Conservation (phyloP, 352 stramenopile species). For the Phytopythium ostracodes region DNA sequence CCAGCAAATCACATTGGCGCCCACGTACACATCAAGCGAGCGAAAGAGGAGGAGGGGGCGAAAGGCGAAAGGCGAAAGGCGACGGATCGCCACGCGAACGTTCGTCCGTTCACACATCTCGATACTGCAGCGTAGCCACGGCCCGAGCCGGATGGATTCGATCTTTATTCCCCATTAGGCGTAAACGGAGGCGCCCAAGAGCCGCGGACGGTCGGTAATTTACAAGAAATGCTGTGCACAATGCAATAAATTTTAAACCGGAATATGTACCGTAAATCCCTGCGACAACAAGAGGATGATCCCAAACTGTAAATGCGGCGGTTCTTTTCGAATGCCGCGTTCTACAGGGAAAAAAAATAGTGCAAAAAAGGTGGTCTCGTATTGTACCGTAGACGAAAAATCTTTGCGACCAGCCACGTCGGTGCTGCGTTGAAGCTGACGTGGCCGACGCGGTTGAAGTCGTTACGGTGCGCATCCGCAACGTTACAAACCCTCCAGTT, state of each 20-base stretch:
- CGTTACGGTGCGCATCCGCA: background rate
- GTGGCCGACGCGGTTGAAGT: constrained; percentile 2
- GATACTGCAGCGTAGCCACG: background rate
- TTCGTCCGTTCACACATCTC: constrained; percentile 1
- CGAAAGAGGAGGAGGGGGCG: constrained; percentile 1
- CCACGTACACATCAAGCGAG: background rate
- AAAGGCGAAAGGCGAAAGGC: background rate
- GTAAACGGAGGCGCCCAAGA: too few relatives aligned
- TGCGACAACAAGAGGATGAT: background rate
- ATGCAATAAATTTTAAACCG: too few relatives aligned
- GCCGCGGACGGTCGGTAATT: too few relatives aligned
- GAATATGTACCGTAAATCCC: too few relatives aligned
- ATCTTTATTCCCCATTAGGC: too few relatives aligned
- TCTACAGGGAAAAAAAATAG: too few relatives aligned
- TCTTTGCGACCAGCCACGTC: background rate
- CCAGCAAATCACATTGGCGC: background rate
- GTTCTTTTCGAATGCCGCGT: background rate
- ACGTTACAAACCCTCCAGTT: background rate
- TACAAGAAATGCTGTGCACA: too few relatives aligned
- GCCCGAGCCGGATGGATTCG: too few relatives aligned
- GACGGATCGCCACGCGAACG: background rate
- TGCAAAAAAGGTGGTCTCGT: too few relatives aligned
- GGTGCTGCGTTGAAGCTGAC: background rate
- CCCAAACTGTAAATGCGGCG: too few relatives aligned
- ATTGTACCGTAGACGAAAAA: constrained; percentile 2